Conservation (phyloP, 129 eudicot genomes). For the Saposhnikovia divaricata region DNA sequence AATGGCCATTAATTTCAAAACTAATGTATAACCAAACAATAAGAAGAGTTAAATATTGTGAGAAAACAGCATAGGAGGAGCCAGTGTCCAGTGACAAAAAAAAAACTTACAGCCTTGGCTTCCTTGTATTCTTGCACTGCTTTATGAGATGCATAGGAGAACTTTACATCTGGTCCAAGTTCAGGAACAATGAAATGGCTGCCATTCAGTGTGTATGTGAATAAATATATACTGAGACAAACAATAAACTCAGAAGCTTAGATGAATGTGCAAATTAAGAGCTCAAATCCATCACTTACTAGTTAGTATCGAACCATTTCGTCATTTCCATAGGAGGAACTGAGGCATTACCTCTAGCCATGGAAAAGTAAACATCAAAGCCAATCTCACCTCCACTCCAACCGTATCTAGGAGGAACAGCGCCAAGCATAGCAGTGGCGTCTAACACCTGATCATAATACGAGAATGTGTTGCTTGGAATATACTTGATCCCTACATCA, state of each 20-base stretch:
- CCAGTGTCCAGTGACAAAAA: background rate
- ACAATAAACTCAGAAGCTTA: background rate
- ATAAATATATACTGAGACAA: background rate
- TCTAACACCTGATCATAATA: constrained; percentile 60
- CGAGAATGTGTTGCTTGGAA: constrained; percentile 56
- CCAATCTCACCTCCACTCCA: constrained; percentile 82
- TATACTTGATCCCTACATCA: constrained; percentile 54
- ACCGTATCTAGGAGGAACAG: constrained; percentile 59
- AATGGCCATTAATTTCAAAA: background rate
- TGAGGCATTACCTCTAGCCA: constrained; percentile 87
- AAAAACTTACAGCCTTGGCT: constrained; percentile 57
- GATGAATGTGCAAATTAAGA: background rate
- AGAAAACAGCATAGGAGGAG: background rate
- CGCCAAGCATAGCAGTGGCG: constrained; percentile 51
- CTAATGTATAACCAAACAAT: background rate
- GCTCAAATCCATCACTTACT: constrained; percentile 40
- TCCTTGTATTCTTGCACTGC: constrained; percentile 80
- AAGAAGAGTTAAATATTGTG: background rate
- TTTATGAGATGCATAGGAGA: constrained; percentile 73
- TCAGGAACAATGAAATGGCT: constrained; percentile 88
- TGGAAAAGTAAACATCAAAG: constrained; percentile 61
- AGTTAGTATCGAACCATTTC: constrained; percentile 94
- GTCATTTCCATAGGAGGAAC: constrained; percentile 91
- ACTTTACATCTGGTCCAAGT: constrained; percentile 66
- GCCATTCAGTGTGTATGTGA: constrained; percentile 1